A percentile compares a stretch with the other conserved stretches of the same genome.
phyloP scores from a whole-genome alignment of 306 rosid species.

The Begonia fuchsioides region DNA sequence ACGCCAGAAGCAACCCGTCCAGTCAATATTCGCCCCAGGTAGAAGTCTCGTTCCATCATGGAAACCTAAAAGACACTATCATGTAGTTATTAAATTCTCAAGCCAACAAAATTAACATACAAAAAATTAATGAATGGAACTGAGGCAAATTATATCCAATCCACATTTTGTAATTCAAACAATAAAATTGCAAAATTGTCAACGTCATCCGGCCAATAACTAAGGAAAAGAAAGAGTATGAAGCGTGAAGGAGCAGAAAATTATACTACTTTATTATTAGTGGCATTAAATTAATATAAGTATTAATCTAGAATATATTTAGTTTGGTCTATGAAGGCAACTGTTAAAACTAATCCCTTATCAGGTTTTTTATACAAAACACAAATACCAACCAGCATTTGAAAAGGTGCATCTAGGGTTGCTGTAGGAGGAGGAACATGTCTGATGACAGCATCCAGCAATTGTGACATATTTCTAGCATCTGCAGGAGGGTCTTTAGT shows the following conservation, averaged over 20 bases:
- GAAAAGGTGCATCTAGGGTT: slow-evolving; percentile 58
- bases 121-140: neutral
- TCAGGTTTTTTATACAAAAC: neutral
- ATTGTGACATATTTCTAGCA: slow-evolving; percentile 65
- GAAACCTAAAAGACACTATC: slow-evolving; percentile 70
- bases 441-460: slow-evolving; percentile 68
- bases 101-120: slow-evolving; percentile 2
- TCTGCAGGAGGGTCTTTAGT: slow-evolving; percentile 87
- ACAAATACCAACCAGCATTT: slow-evolving; percentile 83
- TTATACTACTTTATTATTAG: too few species aligned
- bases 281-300: too few species aligned
- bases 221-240: too few species aligned
- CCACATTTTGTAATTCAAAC: too few species aligned
- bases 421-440: slow-evolving; percentile 73
- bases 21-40: slow-evolving; percentile 85
- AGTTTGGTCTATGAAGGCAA: too few species aligned
- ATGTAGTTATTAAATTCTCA: slow-evolving; percentile 25
- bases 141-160: too few species aligned
- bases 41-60: slow-evolving; percentile 91
- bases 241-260: too few species aligned
- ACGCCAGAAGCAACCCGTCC: slow-evolving; percentile 76
- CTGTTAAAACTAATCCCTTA: too few species aligned
- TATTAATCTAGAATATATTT: too few species aligned
- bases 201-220: too few species aligned
- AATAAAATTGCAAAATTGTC: too few species aligned